These are phyloP conservation scores for Ogataea pini DNA, from an alignment of 805 yeast genomes.

Conservation along the genomic window DNA sequence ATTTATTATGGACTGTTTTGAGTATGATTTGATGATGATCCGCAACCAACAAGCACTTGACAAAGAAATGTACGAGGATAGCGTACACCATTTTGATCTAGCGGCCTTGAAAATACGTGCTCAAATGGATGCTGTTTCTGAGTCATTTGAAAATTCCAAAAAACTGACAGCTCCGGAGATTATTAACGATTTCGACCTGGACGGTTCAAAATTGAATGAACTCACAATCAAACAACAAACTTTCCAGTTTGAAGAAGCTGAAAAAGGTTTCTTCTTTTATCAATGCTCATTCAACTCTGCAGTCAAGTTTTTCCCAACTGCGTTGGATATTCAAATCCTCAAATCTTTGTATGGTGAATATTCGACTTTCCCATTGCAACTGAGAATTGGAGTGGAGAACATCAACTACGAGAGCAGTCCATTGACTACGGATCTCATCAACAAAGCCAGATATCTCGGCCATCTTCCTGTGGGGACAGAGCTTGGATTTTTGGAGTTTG, in stretches of 20 bases:
- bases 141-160: conserved; percentile 28
- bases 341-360: conserved; percentile 62
- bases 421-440: conserved; percentile 56
- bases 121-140: conserved; percentile 42
- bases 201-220: conserved; percentile 20
- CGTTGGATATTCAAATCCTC: conserved; percentile 77
- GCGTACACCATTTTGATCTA: conserved; percentile 50
- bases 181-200: background rate
- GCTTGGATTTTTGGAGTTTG: conserved; percentile 79
- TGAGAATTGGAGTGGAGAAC: conserved; percentile 66
- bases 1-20: conserved; percentile 55
- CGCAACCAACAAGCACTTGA: conserved; percentile 55
- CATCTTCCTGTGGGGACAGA: conserved; percentile 87
- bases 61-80: conserved; percentile 58
- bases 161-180: conserved; percentile 7
- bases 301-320: conserved; percentile 67
- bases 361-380: conserved; percentile 63
- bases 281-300: conserved; percentile 67
- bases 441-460: conserved; percentile 69
- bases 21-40: conserved; percentile 59
- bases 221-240: conserved; percentile 21
- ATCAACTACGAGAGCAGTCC: conserved; percentile 57
- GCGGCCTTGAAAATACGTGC: conserved; percentile 59
- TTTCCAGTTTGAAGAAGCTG: conserved; percentile 17
- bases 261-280: conserved; percentile 68